Percentiles rank a stretch among this genome's conserved stretches.
These are phyloP conservation scores for Limnomonas spitsbergensis DNA, from an alignment of 139 green algal genomes.

Conservation along the genomic window DNA sequence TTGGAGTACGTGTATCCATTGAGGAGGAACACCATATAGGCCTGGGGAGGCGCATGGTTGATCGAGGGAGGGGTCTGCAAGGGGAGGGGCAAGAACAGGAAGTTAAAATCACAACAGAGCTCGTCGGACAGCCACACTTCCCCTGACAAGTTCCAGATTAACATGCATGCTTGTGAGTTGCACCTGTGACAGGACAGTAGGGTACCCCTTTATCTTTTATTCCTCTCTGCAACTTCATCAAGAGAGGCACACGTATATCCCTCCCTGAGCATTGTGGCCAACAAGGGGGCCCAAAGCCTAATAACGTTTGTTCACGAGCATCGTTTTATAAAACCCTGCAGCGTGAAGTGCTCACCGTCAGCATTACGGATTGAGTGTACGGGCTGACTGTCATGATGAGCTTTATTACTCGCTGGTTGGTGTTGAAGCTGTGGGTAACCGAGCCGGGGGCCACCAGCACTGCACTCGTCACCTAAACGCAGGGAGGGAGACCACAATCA, in stretches of 20 bases:
- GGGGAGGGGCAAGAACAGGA: constrained; percentile 19
- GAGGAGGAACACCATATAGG: constrained; percentile 42
- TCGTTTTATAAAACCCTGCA: too few relatives aligned
- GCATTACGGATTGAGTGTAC: not conserved
- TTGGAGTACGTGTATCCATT: constrained; percentile 19
- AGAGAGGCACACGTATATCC: too few relatives aligned
- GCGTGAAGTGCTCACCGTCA: not conserved
- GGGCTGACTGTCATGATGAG: constrained; percentile 7
- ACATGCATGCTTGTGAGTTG: too few relatives aligned
- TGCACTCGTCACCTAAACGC: constrained; percentile 10
- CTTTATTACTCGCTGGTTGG: constrained; percentile 40
- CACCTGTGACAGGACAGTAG: too few relatives aligned
- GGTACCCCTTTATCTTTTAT: too few relatives aligned
- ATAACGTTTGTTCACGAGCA: too few relatives aligned
- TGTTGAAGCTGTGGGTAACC: constrained; percentile 41
- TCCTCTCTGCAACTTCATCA: too few relatives aligned
- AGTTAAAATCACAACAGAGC: not conserved
- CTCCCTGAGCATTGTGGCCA: too few relatives aligned
- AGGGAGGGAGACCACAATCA: too few relatives aligned
- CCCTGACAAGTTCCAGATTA: too few relatives aligned
- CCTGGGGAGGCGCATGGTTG: constrained; percentile 29
- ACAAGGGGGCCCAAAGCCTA: too few relatives aligned
- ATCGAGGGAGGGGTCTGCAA: constrained; percentile 24
- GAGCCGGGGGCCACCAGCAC: constrained; percentile 31
- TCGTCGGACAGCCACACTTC: too few relatives aligned